phyloP scores from a whole-genome alignment of 2,329 filamentous ascomycete genomes.

The Aspergillus sp. region DNA sequence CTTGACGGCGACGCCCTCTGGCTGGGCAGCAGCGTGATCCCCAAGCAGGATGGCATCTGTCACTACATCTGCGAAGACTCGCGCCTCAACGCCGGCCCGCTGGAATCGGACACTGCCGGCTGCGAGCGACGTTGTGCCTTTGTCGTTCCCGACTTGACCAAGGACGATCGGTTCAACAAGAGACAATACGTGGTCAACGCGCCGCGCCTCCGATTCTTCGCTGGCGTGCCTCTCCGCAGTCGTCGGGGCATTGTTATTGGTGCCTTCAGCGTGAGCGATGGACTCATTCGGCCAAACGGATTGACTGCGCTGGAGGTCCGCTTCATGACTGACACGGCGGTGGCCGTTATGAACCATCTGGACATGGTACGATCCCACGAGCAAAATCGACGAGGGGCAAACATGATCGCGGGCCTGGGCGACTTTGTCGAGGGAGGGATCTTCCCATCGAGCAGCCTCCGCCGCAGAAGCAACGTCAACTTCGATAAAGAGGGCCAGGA shows the following conservation, averaged over 20 bases:
- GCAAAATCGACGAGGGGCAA: conserved; percentile 10
- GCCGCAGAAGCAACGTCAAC: conserved; percentile 4
- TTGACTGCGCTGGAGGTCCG: conserved; percentile 6
- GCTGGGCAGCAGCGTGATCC: conserved; percentile 31
- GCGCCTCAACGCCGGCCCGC: neutral
- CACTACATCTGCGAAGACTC: conserved; percentile 19
- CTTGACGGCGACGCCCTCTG: conserved; percentile 22
- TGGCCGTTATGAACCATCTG: conserved; percentile 12
- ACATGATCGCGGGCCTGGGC: conserved; percentile 12
- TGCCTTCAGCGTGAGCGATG: conserved; percentile 7
- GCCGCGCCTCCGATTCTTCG: conserved; percentile 48
- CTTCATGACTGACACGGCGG: conserved; percentile 12
- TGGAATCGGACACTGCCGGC: neutral
- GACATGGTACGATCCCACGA: conserved; percentile 12
- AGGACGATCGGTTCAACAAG: neutral
- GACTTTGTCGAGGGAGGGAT: conserved; percentile 11
- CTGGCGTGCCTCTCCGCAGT: conserved; percentile 59
- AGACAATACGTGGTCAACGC: conserved; percentile 20
- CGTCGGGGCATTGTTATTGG: conserved; percentile 26
- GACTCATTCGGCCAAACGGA: neutral
- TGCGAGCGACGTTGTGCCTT: neutral
- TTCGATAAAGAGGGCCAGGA: neutral
- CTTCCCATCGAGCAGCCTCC: conserved; percentile 4
- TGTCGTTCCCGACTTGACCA: conserved; percentile 2
- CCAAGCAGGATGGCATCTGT: conserved; percentile 29